These are phyloP conservation scores for Endogone sp. DNA, from an alignment of 192 early-diverging fungal genomes.

Conservation along the genomic window DNA sequence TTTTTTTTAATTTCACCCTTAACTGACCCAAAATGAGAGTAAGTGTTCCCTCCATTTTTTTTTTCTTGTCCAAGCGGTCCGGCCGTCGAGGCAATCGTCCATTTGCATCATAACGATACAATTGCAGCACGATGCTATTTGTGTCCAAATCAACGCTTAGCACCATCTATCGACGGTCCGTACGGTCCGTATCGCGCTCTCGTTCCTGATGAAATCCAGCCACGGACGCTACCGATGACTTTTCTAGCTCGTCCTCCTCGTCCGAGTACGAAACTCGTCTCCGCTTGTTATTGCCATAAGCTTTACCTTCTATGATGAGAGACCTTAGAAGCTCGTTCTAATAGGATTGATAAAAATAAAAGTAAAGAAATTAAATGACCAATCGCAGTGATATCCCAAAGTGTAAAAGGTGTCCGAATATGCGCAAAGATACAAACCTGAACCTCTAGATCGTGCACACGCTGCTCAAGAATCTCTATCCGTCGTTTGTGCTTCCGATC, in stretches of 20 bases:
- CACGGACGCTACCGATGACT: background rate
- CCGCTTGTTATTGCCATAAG: background rate
- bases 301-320: constrained; percentile 14
- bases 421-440: constrained; percentile 15
- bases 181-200: background rate
- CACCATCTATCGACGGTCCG: background rate
- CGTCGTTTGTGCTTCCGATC: constrained; percentile 9
- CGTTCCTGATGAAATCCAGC: background rate
- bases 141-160: background rate
- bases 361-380: too few relatives aligned
- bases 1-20: too few relatives aligned
- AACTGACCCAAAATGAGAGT: too few relatives aligned
- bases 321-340: constrained; percentile 23
- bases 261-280: constrained; percentile 1
- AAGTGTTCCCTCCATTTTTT: too few relatives aligned
- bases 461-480: constrained; percentile 3
- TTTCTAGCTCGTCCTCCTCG: background rate
- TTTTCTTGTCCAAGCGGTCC: background rate
- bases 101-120: background rate
- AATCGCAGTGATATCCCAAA: too few relatives aligned
- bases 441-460: constrained; percentile 21
- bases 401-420: background rate
- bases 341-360: background rate
- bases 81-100: background rate
- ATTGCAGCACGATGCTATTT: background rate